A percentile compares a stretch with the other conserved stretches of the same genome.
Conservation (phyloP, 129 eudicot species). For the Deinandra increscens region DNA sequence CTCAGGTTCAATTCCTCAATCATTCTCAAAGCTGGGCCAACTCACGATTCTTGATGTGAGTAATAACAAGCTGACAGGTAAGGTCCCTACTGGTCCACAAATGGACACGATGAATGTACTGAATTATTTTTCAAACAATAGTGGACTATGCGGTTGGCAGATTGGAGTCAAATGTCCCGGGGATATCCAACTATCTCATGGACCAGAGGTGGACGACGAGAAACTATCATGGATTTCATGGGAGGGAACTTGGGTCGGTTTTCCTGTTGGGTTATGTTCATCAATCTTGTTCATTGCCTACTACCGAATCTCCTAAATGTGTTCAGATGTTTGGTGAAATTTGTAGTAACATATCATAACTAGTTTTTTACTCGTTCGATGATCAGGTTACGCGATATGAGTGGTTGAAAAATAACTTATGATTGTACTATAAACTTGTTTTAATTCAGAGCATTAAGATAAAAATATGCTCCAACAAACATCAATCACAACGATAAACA, state of each 20-base stretch:
- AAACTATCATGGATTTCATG: slow-evolving; percentile 42
- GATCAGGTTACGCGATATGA: no score
- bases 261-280: slow-evolving; percentile 39
- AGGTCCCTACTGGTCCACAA: slow-evolving; percentile 46
- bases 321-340: slow-evolving; percentile 30
- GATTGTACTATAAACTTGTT: no score
- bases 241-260: slow-evolving; percentile 45
- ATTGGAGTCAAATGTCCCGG: slow-evolving; percentile 39
- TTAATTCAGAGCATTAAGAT: no score
- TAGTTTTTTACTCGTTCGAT: no score
- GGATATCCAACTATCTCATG: slow-evolving; percentile 16
- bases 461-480: no score
- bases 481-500: no score
- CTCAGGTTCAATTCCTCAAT: slow-evolving; percentile 46
- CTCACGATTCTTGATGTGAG: slow-evolving; percentile 50
- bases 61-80: slow-evolving; percentile 45
- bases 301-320: slow-evolving; percentile 22
- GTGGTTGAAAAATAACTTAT: no score
- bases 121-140: slow-evolving; percentile 44
- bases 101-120: slow-evolving; percentile 48
- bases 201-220: slow-evolving; percentile 16
- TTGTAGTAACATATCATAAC: neutral
- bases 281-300: slow-evolving; percentile 34
- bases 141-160: slow-evolving; percentile 58
- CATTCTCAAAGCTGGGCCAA: slow-evolving; percentile 37